Evolutionary conservation across 768 basidiomycete genomes (phyloP).

Genomic region (Termitomyces sp.): DNA sequence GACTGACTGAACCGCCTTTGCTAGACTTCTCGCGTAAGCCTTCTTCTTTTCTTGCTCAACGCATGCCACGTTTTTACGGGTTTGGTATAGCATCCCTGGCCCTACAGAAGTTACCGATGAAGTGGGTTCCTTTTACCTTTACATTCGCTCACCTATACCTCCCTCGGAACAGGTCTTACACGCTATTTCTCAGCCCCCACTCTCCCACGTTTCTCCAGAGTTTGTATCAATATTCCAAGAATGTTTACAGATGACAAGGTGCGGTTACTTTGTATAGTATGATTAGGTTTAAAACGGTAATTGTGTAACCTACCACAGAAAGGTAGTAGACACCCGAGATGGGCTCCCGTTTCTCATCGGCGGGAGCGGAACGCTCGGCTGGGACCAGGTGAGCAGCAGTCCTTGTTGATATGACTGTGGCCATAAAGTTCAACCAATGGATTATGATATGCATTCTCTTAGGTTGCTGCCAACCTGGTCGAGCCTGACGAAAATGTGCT

Average conservation of each 20-base stretch:
- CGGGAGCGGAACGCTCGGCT: slow-evolving; percentile 86
- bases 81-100: slow-evolving; percentile 36
- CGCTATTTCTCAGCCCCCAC: slow-evolving; percentile 76
- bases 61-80: background rate
- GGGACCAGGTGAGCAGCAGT: slow-evolving; percentile 65
- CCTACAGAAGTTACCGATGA: slow-evolving; percentile 41
- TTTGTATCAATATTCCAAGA: slow-evolving; percentile 80
- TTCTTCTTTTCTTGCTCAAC: background rate
- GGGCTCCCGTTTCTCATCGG: slow-evolving; percentile 82
- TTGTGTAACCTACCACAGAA: slow-evolving; percentile 24
- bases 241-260: slow-evolving; percentile 70
- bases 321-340: slow-evolving; percentile 61
- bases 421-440: background rate
- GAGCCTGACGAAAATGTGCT: slow-evolving; percentile 67
- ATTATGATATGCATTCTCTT: background rate
- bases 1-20: background rate
- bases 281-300: background rate
- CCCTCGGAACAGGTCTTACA: slow-evolving; percentile 49
- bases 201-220: slow-evolving; percentile 79
- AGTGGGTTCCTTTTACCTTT: slow-evolving; percentile 8
- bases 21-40: slow-evolving; percentile 16
- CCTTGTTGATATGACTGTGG: background rate
- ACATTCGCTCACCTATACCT: background rate
- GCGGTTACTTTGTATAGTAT: slow-evolving; percentile 2
- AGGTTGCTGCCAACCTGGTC: slow-evolving; percentile 81